Evolutionary conservation across 2,329 filamentous ascomycete species (phyloP).

Genomic region (Tolypocladium pustulatum): DNA sequence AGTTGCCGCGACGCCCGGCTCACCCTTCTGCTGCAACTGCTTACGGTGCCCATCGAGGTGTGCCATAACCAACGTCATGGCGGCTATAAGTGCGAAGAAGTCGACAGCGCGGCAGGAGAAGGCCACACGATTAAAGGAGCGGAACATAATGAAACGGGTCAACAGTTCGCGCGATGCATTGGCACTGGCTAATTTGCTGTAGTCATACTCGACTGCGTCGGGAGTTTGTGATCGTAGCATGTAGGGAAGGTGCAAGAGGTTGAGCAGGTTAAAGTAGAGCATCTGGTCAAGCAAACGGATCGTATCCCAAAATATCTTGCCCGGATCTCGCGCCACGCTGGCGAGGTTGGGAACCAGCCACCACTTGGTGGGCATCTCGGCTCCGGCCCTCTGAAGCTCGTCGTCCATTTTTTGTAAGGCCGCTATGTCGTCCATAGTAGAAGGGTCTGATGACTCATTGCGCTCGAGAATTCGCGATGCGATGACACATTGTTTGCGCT

Average conservation of each 20-base stretch:
- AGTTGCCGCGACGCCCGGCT: neutral
- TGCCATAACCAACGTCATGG: slow-evolving; percentile 24
- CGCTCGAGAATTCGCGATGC: slow-evolving; percentile 7
- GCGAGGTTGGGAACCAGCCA: slow-evolving; percentile 20
- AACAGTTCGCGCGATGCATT: neutral
- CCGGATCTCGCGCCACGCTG: slow-evolving; percentile 2
- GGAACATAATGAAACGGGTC: slow-evolving; percentile 21
- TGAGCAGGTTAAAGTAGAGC: slow-evolving; percentile 25
- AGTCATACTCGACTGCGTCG: neutral
- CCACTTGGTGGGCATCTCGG: slow-evolving; percentile 21
- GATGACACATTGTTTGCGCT: slow-evolving; percentile 3
- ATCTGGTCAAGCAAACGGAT: slow-evolving; percentile 16
- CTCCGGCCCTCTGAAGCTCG: slow-evolving; percentile 18
- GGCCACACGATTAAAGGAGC: slow-evolving; percentile 16
- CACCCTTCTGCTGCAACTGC: neutral
- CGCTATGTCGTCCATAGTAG: neutral
- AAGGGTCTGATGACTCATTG: slow-evolving; percentile 12
- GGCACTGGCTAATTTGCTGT: neutral
- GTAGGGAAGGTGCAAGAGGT: slow-evolving; percentile 29
- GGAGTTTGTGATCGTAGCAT: slow-evolving; percentile 13
- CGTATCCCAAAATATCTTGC: slow-evolving; percentile 18
- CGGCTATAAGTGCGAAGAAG: slow-evolving; percentile 25
- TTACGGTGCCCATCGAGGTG: slow-evolving; percentile 20
- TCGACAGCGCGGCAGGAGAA: slow-evolving; percentile 23
- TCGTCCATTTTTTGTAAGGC: slow-evolving; percentile 9